Percentiles rank a stretch among this genome's conserved stretches.
Evolutionary conservation across 441 rosid genomes (phyloP).

Genomic region (Pelargonium fulgidum): DNA sequence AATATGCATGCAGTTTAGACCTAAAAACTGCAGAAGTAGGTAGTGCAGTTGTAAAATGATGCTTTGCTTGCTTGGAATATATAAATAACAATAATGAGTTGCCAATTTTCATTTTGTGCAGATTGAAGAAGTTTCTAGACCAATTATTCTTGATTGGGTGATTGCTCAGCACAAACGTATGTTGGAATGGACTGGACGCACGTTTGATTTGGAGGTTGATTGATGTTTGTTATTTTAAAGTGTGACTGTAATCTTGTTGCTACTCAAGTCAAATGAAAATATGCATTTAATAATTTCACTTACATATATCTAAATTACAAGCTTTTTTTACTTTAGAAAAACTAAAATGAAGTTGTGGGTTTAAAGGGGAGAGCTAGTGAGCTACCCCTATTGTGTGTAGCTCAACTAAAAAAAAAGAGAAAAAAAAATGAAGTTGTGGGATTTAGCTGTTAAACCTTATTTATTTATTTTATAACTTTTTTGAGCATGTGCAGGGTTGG

Average conservation of each 20-base stretch:
- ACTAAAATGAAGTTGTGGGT: neutral
- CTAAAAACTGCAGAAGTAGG: neutral
- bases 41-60: neutral
- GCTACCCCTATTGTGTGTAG: too few relatives aligned
- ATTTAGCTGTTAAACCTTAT: neutral
- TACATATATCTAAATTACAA: neutral
- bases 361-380: too few relatives aligned
- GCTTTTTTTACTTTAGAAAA: neutral
- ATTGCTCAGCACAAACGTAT: slow-evolving; percentile 86
- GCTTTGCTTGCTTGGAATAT: slow-evolving; percentile 14
- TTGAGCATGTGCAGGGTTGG: slow-evolving; percentile 71
- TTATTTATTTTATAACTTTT: neutral
- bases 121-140: slow-evolving; percentile 67
- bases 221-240: neutral
- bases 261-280: neutral
- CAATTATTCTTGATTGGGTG: slow-evolving; percentile 93
- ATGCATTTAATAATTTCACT: neutral
- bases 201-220: slow-evolving; percentile 89
- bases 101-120: slow-evolving; percentile 32
- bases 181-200: slow-evolving; percentile 93
- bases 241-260: neutral
- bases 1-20: neutral
- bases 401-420: too few relatives aligned
- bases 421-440: neutral
- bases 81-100: slow-evolving; percentile 9